These are phyloP conservation scores for Clarkia xantiana DNA, from an alignment of 345 rosid species.

Conservation along the genomic window DNA sequence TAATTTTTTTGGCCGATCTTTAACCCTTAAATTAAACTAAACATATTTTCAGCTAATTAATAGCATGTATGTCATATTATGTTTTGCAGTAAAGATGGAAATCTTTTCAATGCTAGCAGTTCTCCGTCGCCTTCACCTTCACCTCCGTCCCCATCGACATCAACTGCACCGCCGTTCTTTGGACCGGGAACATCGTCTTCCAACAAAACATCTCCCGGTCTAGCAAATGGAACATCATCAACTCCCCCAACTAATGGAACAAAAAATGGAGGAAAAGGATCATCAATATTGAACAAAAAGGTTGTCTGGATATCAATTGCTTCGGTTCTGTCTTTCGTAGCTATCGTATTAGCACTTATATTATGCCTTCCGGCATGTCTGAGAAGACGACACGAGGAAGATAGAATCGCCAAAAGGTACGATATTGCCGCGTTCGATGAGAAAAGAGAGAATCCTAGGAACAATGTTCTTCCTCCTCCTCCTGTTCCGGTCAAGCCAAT, in stretches of 20 bases:
- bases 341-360: conserved; percentile 36
- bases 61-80: neutral
- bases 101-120: conserved; percentile 45
- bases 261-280: conserved; percentile 23
- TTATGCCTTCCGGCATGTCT: conserved; percentile 42
- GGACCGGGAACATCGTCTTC: conserved; percentile 13
- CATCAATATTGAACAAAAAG: conserved; percentile 36
- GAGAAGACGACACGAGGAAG: conserved; percentile 36
- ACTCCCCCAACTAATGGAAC: conserved; percentile 31
- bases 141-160: conserved; percentile 39
- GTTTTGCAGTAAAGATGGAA: conserved; percentile 66
- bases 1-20: too few species aligned
- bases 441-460: conserved; percentile 42
- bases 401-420: conserved; percentile 40
- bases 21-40: too few species aligned
- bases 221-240: conserved; percentile 43
- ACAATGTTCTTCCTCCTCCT: conserved; percentile 19
- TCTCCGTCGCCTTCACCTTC: conserved; percentile 45
- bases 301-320: conserved; percentile 72
- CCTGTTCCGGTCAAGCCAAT: conserved; percentile 17
- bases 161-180: conserved; percentile 20
- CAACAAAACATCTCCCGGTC: conserved; percentile 30
- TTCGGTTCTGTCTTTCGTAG: conserved; percentile 34
- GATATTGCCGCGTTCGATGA: conserved; percentile 59
- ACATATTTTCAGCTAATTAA: neutral